phyloP scores from a whole-genome alignment of 345 rosid species.

The Raphanus sativus region DNA sequence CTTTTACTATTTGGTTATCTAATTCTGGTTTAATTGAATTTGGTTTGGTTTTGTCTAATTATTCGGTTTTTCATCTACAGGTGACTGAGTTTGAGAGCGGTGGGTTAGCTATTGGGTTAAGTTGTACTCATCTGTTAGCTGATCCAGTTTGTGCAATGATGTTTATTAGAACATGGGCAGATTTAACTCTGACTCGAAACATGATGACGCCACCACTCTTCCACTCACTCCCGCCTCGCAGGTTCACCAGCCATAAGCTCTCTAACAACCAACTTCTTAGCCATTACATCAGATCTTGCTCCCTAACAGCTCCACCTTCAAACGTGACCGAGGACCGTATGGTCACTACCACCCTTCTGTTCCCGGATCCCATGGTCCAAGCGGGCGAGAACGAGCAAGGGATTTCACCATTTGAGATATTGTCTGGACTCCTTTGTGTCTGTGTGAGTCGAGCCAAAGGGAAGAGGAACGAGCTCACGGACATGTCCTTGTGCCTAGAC shows the following conservation, averaged over 20 bases:
- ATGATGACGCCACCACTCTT: conserved; percentile 51
- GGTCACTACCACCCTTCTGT: conserved; percentile 45
- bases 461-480: conserved; percentile 35
- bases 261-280: conserved; percentile 40
- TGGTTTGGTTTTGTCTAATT: not conserved
- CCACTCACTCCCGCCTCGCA: conserved; percentile 46
- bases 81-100: conserved; percentile 77
- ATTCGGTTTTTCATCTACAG: conserved; percentile 34
- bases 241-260: conserved; percentile 24
- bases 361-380: conserved; percentile 46
- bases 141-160: conserved; percentile 57
- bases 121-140: conserved; percentile 66
- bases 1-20: too few species aligned
- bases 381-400: conserved; percentile 29
- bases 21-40: too few species aligned
- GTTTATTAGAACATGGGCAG: conserved; percentile 78
- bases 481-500: conserved; percentile 58
- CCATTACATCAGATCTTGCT: conserved; percentile 43
- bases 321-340: not conserved
- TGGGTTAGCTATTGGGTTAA: conserved; percentile 71
- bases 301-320: conserved; percentile 15
- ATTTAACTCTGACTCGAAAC: conserved; percentile 42
- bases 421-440: conserved; percentile 63
- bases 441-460: conserved; percentile 55
- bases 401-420: conserved; percentile 44